Evolutionary conservation across 2,329 filamentous ascomycete species (phyloP).

Genomic region (Clonostachys rhizophaga): DNA sequence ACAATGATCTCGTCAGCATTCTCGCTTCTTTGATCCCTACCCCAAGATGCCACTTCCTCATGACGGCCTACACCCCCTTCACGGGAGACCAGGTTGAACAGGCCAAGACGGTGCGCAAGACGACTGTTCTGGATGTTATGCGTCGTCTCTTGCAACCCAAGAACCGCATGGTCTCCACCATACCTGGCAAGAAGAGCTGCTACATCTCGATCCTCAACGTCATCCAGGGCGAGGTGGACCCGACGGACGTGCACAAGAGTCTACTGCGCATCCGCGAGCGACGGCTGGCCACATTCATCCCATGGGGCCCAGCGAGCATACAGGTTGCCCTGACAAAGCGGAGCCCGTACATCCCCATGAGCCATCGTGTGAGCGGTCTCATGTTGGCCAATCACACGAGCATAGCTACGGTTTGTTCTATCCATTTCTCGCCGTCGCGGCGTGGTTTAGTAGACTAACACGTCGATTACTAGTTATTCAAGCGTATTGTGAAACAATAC

Average conservation of each 20-base stretch:
- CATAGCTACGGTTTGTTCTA: constrained; percentile 69
- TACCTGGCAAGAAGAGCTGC: constrained; percentile 93
- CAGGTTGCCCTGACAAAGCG: constrained; percentile 96
- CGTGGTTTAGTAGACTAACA: not conserved
- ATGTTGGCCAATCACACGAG: constrained; percentile 99
- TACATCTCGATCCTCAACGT: constrained; percentile 99
- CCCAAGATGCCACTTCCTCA: constrained; percentile 94
- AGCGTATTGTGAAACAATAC: constrained; percentile 87
- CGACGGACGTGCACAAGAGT: constrained; percentile 98
- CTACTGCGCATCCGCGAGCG: constrained; percentile 92
- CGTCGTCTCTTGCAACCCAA: constrained; percentile 91
- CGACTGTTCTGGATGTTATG: constrained; percentile 97
- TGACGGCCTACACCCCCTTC: constrained; percentile 98
- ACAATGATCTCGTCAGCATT: constrained; percentile 97
- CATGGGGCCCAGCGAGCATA: constrained; percentile 96
- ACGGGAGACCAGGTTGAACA: constrained; percentile 95
- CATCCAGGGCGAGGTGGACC: constrained; percentile 97
- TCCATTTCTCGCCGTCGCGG: not conserved
- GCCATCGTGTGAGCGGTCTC: constrained; percentile 88
- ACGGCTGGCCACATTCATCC: constrained; percentile 91
- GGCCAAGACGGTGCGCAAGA: constrained; percentile 96
- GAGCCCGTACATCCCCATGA: constrained; percentile 91
- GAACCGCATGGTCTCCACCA: constrained; percentile 98
- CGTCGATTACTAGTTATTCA: constrained; percentile 65
- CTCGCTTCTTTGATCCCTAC: constrained; percentile 94